Evolutionary conservation across 1,139 yeast species (phyloP), one percentile per base, ranked within the genome.

Genomic region (Pneumocystis sp.): DNA sequence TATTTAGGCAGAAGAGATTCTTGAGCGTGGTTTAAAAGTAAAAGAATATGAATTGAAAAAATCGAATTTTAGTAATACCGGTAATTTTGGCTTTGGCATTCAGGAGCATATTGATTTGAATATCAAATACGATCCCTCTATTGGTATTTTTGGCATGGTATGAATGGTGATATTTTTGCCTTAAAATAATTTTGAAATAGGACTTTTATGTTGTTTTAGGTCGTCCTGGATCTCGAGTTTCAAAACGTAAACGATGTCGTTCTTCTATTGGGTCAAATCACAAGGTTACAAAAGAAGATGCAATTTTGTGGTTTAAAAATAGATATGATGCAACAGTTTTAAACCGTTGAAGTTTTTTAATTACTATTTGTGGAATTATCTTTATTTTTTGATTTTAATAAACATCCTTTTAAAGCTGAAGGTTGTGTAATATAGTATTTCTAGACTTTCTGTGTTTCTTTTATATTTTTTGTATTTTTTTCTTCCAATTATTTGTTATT

Each of bases 1-100:
- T 2, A n/a, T 42, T 15, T 19, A 44, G 89, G 98, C 99, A 77
- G 98, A 93, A 85, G 99, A 93, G 85, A 93, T 93, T 83, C 86
- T 93, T 79, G 99, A 93, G 86, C 89, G 99, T 85, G 99, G 98
- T 79, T 86, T 93, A 78, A 93, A 93, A 86, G 99, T 93, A 80
- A 93, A 91, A 86, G 99, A 93, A 85, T 93, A 90, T 84, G 97
- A 93, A 84, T 89, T 93, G 80, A 86, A 82, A 79, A 82, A 82
- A 79, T 88, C 82, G 81, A 93, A 93, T 95, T 93, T 93, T 85
- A 89, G 97, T 76, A 89, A 85, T 75, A 91, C 97, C 78, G 99
- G 99, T 83, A 95, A 93, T 97, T 93, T 93, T 78, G 99, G 98
- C 84, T 93, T 93, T 87, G 99, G 99, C 87, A 85, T 93, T 79